Conservation (phyloP, 2,329 filamentous ascomycete species). For the Torrubiellomyces zombiae region DNA sequence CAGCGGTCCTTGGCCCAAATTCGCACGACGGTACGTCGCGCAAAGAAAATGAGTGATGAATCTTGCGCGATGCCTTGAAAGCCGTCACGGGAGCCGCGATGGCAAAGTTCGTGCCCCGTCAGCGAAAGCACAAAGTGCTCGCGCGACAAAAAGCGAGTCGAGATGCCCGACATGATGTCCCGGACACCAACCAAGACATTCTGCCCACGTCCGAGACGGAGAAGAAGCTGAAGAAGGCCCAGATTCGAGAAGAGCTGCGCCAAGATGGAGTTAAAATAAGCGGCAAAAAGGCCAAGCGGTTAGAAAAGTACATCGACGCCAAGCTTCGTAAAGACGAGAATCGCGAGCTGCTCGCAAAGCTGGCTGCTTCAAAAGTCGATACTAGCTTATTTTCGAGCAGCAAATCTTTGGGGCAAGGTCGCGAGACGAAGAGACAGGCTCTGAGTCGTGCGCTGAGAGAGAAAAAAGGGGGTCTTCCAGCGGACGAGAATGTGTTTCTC, state of each 20-base stretch:
- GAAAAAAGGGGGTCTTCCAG: conserved; percentile 43
- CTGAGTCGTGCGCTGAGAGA: conserved; percentile 47
- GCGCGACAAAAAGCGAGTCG: conserved; percentile 40
- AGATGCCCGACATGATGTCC: conserved; percentile 21
- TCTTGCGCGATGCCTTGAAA: no score
- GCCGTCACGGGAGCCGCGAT: conserved; percentile 20
- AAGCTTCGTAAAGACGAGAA: conserved; percentile 94
- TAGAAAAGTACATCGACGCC: conserved; percentile 62
- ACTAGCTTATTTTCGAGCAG: conserved; percentile 68
- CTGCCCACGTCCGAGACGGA: conserved; percentile 27
- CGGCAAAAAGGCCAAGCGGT: conserved; percentile 48
- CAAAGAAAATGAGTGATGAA: no score
- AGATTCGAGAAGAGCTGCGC: conserved; percentile 35
- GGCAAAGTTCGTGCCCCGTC: conserved; percentile 44
- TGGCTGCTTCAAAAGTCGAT: conserved; percentile 65
- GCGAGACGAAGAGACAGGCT: conserved; percentile 55
- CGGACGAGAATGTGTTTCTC: conserved; percentile 38
- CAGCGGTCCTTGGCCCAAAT: neutral
- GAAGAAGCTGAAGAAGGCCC: conserved; percentile 36
- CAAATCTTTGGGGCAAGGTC: conserved; percentile 55
- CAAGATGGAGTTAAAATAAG: conserved; percentile 37
- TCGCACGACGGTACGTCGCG: no score
- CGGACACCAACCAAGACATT: conserved; percentile 20
- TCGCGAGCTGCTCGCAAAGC: conserved; percentile 63
- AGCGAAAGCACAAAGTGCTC: conserved; percentile 52